A percentile compares a stretch with the other conserved stretches of the same genome.
Evolutionary conservation across 768 basidiomycete genomes (phyloP).

Genomic region (Boletellus ananiceps): DNA sequence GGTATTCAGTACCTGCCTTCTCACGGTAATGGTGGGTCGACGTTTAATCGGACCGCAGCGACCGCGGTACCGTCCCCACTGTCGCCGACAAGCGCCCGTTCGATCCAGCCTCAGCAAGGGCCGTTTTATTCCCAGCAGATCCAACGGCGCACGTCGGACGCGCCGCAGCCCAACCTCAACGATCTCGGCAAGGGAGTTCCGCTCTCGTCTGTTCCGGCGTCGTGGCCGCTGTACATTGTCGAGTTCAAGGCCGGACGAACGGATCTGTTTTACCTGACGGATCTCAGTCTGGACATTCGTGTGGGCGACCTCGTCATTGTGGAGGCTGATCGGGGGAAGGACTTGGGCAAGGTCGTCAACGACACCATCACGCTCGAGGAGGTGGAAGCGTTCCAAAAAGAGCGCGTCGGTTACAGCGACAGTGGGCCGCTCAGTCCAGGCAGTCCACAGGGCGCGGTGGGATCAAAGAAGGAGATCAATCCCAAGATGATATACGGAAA

Average conservation of each 20-base stretch:
- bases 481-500: conserved; percentile 96
- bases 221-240: conserved; percentile 91
- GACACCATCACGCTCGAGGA: conserved; percentile 87
- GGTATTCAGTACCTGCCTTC: conserved; percentile 55
- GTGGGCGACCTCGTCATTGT: conserved; percentile 94
- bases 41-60: conserved; percentile 37
- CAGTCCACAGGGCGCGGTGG: conserved; percentile 30
- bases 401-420: conserved; percentile 42
- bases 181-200: conserved; percentile 90
- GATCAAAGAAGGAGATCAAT: conserved; percentile 84
- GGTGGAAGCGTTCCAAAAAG: conserved; percentile 83
- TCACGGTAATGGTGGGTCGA: conserved; percentile 25
- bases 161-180: conserved; percentile 30
- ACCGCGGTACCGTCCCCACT: conserved; percentile 49
- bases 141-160: conserved; percentile 40
- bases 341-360: conserved; percentile 88
- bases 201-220: conserved; percentile 72
- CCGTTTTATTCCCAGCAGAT: conserved; percentile 29
- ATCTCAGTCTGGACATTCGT: conserved; percentile 58
- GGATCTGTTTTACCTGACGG: conserved; percentile 88
- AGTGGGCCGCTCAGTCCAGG: conserved; percentile 50
- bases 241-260: conserved; percentile 97
- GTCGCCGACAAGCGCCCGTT: conserved; percentile 41
- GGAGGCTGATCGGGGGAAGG: conserved; percentile 92
- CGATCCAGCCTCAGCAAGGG: conserved; percentile 28